Conservation (phyloP, 345 rosid species). For the Salix suchowensis region DNA sequence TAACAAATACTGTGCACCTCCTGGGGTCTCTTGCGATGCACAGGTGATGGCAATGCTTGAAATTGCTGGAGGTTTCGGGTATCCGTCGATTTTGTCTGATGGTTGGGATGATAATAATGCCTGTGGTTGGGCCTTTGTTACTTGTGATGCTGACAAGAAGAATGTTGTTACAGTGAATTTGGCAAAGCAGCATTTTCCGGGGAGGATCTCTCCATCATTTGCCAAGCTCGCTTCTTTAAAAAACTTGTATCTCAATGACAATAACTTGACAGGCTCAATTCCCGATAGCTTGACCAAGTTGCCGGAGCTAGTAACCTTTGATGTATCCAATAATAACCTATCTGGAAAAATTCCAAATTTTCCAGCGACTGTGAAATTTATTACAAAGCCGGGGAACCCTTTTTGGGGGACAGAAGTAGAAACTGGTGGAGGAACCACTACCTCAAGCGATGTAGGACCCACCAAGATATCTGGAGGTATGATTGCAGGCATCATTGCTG, state of each 20-base stretch:
- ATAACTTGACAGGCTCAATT: constrained; percentile 58
- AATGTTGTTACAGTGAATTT: constrained; percentile 46
- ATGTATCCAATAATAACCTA: constrained; percentile 15
- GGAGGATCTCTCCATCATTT: constrained; percentile 62
- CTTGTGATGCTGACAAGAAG: constrained; percentile 41
- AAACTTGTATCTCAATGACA: constrained; percentile 48
- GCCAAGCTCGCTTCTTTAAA: constrained; percentile 51
- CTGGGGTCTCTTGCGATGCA: constrained; percentile 43
- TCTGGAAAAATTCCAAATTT: constrained; percentile 11
- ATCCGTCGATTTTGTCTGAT: constrained; percentile 53
- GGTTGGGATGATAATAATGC: constrained; percentile 68
- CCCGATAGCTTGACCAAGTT: constrained; percentile 57
- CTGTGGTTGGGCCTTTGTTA: constrained; percentile 58
- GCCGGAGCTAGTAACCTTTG: constrained; percentile 2
- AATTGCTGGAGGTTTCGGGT: constrained; percentile 64
- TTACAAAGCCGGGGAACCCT: constrained; percentile 9
- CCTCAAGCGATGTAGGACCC: neutral
- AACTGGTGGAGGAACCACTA: neutral
- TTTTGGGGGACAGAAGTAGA: neutral
- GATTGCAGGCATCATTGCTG: constrained; percentile 16
- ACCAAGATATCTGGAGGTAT: constrained; percentile 7
- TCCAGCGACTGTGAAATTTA: neutral
- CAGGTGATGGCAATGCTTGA: constrained; percentile 59
- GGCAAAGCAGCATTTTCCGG: constrained; percentile 44
- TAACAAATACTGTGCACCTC: constrained; percentile 46